Evolutionary conservation across 2,329 filamentous ascomycete species (phyloP), one percentile per base, ranked within the genome.

Genomic region (Bretziella fagacearum): DNA sequence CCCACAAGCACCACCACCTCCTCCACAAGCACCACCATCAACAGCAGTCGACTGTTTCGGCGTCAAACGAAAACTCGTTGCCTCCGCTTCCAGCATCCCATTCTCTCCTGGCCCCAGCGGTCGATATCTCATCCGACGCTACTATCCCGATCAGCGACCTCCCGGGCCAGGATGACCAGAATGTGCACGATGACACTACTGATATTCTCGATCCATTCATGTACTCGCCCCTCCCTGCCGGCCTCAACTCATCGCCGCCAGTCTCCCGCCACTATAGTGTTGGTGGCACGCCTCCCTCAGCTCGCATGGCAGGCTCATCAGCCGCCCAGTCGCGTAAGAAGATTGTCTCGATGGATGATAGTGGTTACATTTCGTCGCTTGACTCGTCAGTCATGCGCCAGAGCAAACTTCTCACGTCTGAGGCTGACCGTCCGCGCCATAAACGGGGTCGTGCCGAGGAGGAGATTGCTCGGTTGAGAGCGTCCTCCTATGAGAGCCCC

Each of bases 351-450:
- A 80, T 93, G 67, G 84, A 74, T 57, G 91, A 98, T 62, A 96
- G 89, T 59, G 91, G 91, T 33, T 98, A 96, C 62, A 94, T 93
- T 59, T 96, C 91, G 1, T 95, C 87, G 0, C 71, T 96, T 15
- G 87, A 95, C 55, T 96, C 91, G 2, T 96, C 91, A 0, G 85
- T 73, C 11, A 73, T 84, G 59, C 76, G 89, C 50, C 78, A 81
- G 41, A 77, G 79, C 53, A 68, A 74, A 51, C 66, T 66, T 13
- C 69, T 85, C 36, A 84, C 80, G 3, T 89, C 84, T 0, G 86
- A 93, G 56, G 73, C 79, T 45, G 82, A 86, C 55, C 78, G 79
- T n/a, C 81, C 81, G 43, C 74, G 77, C 47, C 79, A 86, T 56
- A 93, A 89, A 66, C 81, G 84, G 51, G 89, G 89, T 25, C 81